These are phyloP conservation scores for Aureobasidium sp. DNA, from an alignment of 2,329 filamentous ascomycete species.

Conservation along the genomic window DNA sequence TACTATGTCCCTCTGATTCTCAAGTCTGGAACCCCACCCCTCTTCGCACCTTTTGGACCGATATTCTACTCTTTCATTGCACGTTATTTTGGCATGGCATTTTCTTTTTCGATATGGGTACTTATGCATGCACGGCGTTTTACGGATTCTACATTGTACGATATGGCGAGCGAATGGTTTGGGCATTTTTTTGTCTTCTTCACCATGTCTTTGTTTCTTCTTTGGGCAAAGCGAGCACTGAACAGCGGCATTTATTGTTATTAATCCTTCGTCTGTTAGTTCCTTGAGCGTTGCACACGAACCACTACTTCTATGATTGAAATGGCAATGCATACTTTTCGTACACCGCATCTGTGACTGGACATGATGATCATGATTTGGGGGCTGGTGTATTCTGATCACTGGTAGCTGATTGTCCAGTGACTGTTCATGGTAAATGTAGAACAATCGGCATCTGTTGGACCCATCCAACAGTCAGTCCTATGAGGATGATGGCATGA, in stretches of 20 bases:
- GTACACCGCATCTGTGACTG: too few species aligned
- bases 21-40: background rate
- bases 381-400: too few species aligned
- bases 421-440: too few species aligned
- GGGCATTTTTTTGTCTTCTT: background rate
- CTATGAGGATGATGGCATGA: too few species aligned
- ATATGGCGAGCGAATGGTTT: slow-evolving; percentile 9
- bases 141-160: background rate
- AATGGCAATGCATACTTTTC: background rate
- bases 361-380: too few species aligned
- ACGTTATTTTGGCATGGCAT: slow-evolving; percentile 1
- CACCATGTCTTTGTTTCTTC: background rate
- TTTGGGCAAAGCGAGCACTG: background rate
- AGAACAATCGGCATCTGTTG: too few species aligned
- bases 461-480: too few species aligned
- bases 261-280: background rate
- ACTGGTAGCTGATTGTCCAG: too few species aligned
- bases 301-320: background rate
- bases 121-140: slow-evolving; percentile 11
- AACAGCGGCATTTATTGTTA: background rate
- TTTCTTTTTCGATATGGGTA: background rate
- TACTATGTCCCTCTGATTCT: background rate
- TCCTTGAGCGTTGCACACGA: background rate
- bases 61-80: background rate
- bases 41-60: too few species aligned